Conservation (phyloP, 2,329 filamentous ascomycete genomes). For the Magnaporthiopsis poae region DNA sequence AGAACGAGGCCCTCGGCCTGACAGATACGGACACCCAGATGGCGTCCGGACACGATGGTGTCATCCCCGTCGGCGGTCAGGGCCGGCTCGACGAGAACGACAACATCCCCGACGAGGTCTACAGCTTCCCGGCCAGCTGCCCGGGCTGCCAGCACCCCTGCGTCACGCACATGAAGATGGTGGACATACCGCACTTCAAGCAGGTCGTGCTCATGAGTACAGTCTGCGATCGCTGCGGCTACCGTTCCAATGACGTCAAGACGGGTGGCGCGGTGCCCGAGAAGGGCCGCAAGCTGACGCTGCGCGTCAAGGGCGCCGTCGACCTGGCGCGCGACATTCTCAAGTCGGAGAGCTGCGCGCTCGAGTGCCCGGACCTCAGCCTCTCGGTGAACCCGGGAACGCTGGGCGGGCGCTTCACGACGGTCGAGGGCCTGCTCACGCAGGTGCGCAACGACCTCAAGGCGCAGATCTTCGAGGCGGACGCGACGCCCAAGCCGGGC, state of each 20-base stretch:
- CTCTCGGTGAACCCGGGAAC: constrained; percentile 87
- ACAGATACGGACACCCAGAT: constrained; percentile 50
- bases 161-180: constrained; percentile 95
- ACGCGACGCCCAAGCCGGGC: neutral
- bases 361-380: constrained; percentile 78
- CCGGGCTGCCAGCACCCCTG: constrained; percentile 81
- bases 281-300: constrained; percentile 71
- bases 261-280: constrained; percentile 87
- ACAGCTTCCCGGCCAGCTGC: constrained; percentile 83
- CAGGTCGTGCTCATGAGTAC: constrained; percentile 95
- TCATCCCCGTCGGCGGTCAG: constrained; percentile 37
- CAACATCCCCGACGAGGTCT: constrained; percentile 88
- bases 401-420: constrained; percentile 90
- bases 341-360: constrained; percentile 84
- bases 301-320: constrained; percentile 56
- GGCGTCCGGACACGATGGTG: constrained; percentile 31
- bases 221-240: constrained; percentile 81
- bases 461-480: constrained; percentile 61
- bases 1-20: constrained; percentile 79
- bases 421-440: constrained; percentile 83
- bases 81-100: constrained; percentile 43
- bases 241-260: constrained; percentile 94
- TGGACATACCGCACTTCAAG: constrained; percentile 95
- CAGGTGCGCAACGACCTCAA: constrained; percentile 86
- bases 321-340: constrained; percentile 89